Base-by-base conservation (phyloP, 225 moss, liverwort and hornwort genomes). In the Marchantia polymorpha region DNA sequence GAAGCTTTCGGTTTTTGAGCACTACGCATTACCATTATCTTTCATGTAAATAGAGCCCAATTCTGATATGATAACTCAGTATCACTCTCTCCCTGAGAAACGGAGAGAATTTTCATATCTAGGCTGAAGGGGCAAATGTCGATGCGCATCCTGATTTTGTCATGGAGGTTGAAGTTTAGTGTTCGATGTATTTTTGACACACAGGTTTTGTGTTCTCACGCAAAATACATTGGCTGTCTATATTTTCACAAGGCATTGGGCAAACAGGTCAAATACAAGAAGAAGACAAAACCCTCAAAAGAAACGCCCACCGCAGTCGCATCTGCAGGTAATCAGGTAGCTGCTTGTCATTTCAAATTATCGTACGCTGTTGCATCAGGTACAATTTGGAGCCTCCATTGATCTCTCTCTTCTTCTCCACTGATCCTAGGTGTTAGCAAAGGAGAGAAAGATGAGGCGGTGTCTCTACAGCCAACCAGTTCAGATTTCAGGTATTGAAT, bases 221-320 rank as follows among this genome's bases (percentile, higher is more conserved):
- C 39, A 39, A 39, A 5, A 39, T 39, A 2, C 39, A 39, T 39
- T 39, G 39, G n/a, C n/a, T n/a, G n/a, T n/a, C n/a, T n/a, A 73
- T 0, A 55, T 55, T 55, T 54, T 56, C 39, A 39, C 11, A 59
- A 94, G 94, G 88, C 83, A 10, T 84, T 95, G 65, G 79, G 81
- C 69, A 87, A 80, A 72, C 55, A 65, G 87, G 74, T 65, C 69
- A 65, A 83, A 60, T 66, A 80, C 88, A 87, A 74, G 67, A 91
- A 91, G 79, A 89, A 84, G 30, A 25, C 25, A 52, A 85, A 48
- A 50, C 80, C 77, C 72, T n/a, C 51, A 48, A 83, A 82, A 79
- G 84, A 82, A 79, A 54, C 73, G 80, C 15, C 77, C 30, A 63
- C 47, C 12, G 29, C 72, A 80, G 64, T 69, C 55, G 29, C 27